Base-by-base conservation (phyloP, 176 grass and related monocot species). In the Puya raimondii region DNA sequence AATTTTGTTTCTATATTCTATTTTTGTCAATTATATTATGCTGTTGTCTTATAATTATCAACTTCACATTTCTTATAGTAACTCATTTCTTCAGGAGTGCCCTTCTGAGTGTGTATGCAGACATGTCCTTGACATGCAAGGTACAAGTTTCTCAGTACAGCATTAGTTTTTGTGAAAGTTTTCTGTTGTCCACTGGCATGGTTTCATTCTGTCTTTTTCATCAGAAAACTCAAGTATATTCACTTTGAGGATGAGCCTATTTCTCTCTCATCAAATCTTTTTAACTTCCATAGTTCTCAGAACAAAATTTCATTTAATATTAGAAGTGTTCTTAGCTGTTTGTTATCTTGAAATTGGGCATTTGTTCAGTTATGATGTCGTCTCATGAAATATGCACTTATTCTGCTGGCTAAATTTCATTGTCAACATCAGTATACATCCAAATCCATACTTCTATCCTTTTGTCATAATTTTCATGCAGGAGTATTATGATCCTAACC, bases 41-140 rank as follows among this genome's bases (percentile, higher is more conserved):
- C 16, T 63, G 66, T 51, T 10, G 2, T 67, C 49, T 5, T 64
- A 57, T 63, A 65, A 26, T 75, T 64, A 63, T 78, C 6, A 16
- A 42, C n/a, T 58, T 69, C 49, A 47, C 33, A 58, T 63, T 78
- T 20, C 61, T 69, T 2, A 47, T 66, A 51, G 71, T 85, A 74
- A 18, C 33, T 85, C 80, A 17, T 77, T 27, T 75, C 74, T 93
- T 80, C 84, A 99, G 94, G 89, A 99, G 94, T 63, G 73, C 86
- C 54, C 84, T 99, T 66, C 80, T 99, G 80, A 99, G 94, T 73
- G 94, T 99, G 16, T 99, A 99, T 74, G 94, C 94, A 75, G 94
- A 99, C 82, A 99, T 99, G 94, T 86, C 89, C 23, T 74, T 93
- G 51, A 81, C 87, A 51, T 99, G 94, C 84, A 99, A 99, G 94